Percentiles rank a stretch among this genome's conserved stretches.
phyloP scores from a whole-genome alignment of 177 flowering plant species.

The Telopea speciosissima region DNA sequence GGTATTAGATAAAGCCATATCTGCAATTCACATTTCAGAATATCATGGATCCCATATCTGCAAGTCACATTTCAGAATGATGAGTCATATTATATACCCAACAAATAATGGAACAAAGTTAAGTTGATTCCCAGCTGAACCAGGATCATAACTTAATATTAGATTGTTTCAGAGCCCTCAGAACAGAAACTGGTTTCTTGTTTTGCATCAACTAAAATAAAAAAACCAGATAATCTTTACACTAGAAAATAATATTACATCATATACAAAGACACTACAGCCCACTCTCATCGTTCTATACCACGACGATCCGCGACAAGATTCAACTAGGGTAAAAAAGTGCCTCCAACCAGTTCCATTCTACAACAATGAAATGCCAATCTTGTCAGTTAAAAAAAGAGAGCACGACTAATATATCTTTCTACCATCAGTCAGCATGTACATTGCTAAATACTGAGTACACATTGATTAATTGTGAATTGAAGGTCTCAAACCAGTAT shows the following conservation, averaged over 20 bases:
- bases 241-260: conserved; percentile 31
- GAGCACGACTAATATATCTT: background rate
- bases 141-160: background rate
- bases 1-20: no score
- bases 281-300: conserved; percentile 8
- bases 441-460: background rate
- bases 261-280: conserved; percentile 24
- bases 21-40: no score
- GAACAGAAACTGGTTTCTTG: background rate
- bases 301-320: background rate
- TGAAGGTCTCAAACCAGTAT: background rate
- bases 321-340: conserved; percentile 5
- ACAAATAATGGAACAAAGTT: no score
- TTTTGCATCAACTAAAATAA: background rate
- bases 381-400: conserved; percentile 11
- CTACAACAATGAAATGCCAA: conserved; percentile 14
- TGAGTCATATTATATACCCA: no score
- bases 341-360: conserved; percentile 14
- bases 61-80: no score
- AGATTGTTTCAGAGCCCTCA: no score
- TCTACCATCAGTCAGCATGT: background rate
- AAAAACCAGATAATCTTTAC: conserved; percentile 20
- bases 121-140: no score
- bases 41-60: no score
- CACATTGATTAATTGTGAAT: background rate